Evolutionary conservation across 371 early-diverging fungal genomes (phyloP), one percentile per base, ranked within the genome.

Genomic region (Blastocladiella emersonii): DNA sequence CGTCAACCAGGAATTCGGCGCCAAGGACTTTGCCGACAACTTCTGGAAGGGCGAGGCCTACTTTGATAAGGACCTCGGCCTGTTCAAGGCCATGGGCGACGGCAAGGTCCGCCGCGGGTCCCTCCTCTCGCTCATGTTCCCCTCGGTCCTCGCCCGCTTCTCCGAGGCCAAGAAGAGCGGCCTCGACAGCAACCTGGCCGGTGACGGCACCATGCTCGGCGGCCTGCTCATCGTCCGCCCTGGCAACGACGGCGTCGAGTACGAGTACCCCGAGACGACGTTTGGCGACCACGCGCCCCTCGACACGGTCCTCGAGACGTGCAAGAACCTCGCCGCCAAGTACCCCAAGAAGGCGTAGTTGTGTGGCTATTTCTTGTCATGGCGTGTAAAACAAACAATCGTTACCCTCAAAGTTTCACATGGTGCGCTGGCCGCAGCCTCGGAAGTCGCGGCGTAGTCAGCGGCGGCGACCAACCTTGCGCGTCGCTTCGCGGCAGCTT

Each of bases 1-100:
- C n/a, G 67, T 77, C 48, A 75, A 77, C 67, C 77, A 78, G 63
- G 67, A 64, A 36, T 66, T 72, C 5, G 75, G 77, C 0, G 64
- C 73, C 0, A 70, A 73, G 32, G 67, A 69, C 51, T 77, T 77
- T 61, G 65, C 69, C 34, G 65, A 64, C 7, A 72, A 70, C 23
- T 75, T 61, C 53, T 77, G 77, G 77, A 64, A 68, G 21, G 74
- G 72, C n/a, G 56, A 64, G 36, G 65, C 73, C 21, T 74, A 67
- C 63, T 62, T 71, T 37, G 77, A 77, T 57, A 61, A 68, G 17
- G 63, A 70, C 15, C 70, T 71, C 36, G 72, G 51, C 13, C 72
- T 77, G 56, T 75, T 74, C 72, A 71, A 68, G 55, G 71, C 72
- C 30, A 63, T 75, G 23, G 71, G 72, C n/a, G 56, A 36, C 36